Conservation (phyloP, 140 eudicot genomes). For the Stevia rebaudiana region DNA sequence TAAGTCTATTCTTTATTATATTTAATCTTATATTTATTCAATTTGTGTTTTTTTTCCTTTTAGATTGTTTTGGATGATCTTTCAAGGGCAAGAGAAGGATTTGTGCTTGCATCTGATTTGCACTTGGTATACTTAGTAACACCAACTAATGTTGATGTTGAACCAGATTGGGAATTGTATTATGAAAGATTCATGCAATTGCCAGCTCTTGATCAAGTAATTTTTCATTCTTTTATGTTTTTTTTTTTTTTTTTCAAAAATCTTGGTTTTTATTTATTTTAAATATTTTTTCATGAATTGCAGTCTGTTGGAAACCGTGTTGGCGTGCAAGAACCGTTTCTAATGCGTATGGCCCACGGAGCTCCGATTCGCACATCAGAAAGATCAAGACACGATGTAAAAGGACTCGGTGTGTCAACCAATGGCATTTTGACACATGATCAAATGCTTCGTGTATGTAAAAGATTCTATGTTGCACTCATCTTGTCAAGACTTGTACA, state of each 20-base stretch:
- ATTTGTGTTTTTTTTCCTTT: constrained; percentile 1
- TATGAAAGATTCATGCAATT: constrained; percentile 90
- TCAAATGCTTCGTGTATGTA: constrained; percentile 82
- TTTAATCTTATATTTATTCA: neutral
- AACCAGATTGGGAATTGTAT: constrained; percentile 96
- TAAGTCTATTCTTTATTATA: neutral
- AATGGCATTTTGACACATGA: constrained; percentile 61
- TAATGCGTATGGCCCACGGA: constrained; percentile 99
- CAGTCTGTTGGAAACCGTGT: constrained; percentile 96
- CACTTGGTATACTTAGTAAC: constrained; percentile 89
- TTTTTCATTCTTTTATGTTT: no score
- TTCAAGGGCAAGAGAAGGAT: constrained; percentile 95
- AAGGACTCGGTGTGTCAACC: constrained; percentile 50
- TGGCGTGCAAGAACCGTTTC: constrained; percentile 94
- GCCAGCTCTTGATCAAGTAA: constrained; percentile 82
- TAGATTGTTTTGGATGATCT: constrained; percentile 98
- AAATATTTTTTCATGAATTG: constrained; percentile 22
- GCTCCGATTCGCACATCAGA: constrained; percentile 60
- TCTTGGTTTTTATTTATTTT: neutral
- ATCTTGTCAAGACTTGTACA: constrained; percentile 86
- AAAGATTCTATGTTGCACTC: constrained; percentile 88
- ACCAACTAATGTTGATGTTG: constrained; percentile 91
- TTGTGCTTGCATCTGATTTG: constrained; percentile 95
- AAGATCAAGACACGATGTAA: constrained; percentile 42
- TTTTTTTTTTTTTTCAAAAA: neutral